Base-by-base conservation (phyloP, 805 yeast species). In the Ogataea neopini region DNA sequence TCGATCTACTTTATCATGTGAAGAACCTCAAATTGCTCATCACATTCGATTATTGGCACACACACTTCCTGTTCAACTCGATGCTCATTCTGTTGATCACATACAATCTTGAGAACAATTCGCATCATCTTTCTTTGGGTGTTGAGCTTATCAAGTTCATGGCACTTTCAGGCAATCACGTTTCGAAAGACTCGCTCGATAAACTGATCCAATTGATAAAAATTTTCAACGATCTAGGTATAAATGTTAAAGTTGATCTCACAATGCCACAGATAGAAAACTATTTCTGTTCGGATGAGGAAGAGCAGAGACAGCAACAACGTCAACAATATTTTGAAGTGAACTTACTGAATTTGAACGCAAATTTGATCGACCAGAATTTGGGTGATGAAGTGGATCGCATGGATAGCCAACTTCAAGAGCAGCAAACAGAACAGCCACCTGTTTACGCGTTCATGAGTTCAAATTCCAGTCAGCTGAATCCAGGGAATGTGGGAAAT, bases 11-110 rank as follows among this genome's bases (percentile, higher is more conserved):
- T 2, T 50, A 51, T 14, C 61, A 58, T 32, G 52, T 70, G 35
- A 60, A 58, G 29, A 55, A 54, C 15, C 50, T 59, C 44, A 65
- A 64, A 3, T 45, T 63, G 51, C 59, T 69, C 40, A 64, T 67
- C 5, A 64, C 70, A 15, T 69, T 63, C 58, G 74, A 71, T 28
- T 69, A 68, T 52, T 68, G 71, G 70, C 73, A 70, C 53, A 67
- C 68, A 3, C 68, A 71, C 48, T 68, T 66, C 49, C 57, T 71
- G 38, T 69, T 69, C 48, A 61, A 69, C 17, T 59, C 74, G 0
- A 49, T 68, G 8, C 48, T 69, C 41, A 63, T 70, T 11, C 52
- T 63, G 34, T 43, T 56, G 23, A 60, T 61, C 40, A 57, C 63
- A 8, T 46, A 50, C 40, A 46, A 40, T 15, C 42, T 45, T 22